phyloP scores from a whole-genome alignment of 305 asterid genomes.

The Striga hermonthica region DNA sequence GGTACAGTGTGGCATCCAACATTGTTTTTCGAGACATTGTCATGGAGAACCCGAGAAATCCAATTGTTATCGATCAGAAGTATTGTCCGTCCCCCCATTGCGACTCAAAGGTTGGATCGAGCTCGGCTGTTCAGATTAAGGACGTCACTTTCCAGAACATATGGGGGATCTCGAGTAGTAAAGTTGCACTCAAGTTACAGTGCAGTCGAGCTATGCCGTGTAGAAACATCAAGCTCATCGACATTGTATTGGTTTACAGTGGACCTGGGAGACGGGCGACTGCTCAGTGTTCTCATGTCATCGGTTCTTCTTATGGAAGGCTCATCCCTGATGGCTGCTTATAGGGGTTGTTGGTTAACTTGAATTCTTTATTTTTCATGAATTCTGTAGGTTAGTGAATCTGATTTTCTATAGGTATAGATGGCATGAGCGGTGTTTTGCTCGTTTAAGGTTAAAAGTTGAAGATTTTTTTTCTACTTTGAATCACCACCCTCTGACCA shows the following conservation, averaged over 20 bases:
- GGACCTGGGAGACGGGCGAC: not conserved
- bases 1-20: constrained; percentile 42
- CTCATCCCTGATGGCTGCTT: not conserved
- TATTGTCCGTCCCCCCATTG: constrained; percentile 50
- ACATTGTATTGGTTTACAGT: constrained; percentile 46
- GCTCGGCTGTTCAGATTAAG: constrained; percentile 48
- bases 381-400: not conserved
- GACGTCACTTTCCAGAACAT: constrained; percentile 66
- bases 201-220: constrained; percentile 61
- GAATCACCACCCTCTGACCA: not conserved
- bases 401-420: not conserved
- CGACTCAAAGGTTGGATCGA: constrained; percentile 29
- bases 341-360: not conserved
- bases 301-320: not conserved
- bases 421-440: not conserved
- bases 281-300: not conserved
- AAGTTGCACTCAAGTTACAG: constrained; percentile 45
- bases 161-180: constrained; percentile 46
- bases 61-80: constrained; percentile 61
- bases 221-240: constrained; percentile 42
- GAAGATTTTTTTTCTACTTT: not conserved
- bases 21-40: constrained; percentile 39
- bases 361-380: no score
- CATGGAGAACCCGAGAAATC: constrained; percentile 48
- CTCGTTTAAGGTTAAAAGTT: not conserved